Evolutionary conservation across 1,284 basidiomycete species (phyloP), one percentile per base, ranked within the genome.

Genomic region (Ganoderma lingzhi): DNA sequence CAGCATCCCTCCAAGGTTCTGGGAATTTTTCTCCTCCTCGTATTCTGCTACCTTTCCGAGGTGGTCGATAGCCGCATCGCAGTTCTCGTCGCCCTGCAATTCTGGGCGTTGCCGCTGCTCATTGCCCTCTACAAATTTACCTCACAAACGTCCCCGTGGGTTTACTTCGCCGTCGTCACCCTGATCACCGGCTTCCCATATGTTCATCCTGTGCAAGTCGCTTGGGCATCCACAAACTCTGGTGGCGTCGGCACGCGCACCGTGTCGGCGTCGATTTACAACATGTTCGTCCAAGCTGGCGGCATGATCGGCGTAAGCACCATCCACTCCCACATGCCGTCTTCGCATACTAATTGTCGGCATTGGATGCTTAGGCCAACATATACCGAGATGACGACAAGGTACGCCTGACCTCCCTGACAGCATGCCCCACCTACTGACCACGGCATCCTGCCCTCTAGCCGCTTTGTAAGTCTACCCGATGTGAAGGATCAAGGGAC

Each of bases 201-300:
- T 66, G 77, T 84, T 6, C 81, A 84, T 62, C 82, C 84, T 1
- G 79, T 85, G 1, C 83, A 90, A 75, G 88, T 90, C 0, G 88
- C 86, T 0, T 90, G 89, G 89, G 83, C 85, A 0, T 90, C 88
- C 6, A 82, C 88, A 60, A 90, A 90, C 76, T 90, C 89, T 4
- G 83, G 83, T 73, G 85, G 86, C 65, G 89, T 90, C 1, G 80
- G 85, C 51, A 88, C 84, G 75, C 84, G 88, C 56, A 89, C 88
- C 3, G 80, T 90, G 5, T 88, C 87, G 23, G 88, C 88, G 12
- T 82, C 80, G 1, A 77, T 89, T 56, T 90, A 90, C 76, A 90
- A 90, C 69, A 90, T 91, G 85, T 89, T 86, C 74, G 87, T 90
- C 10, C 88, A 90, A 75, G 84, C 84, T 0, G 85, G 86, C 4